phyloP scores from a whole-genome alignment of 768 basidiomycete genomes.

The Auricularia cornea region DNA sequence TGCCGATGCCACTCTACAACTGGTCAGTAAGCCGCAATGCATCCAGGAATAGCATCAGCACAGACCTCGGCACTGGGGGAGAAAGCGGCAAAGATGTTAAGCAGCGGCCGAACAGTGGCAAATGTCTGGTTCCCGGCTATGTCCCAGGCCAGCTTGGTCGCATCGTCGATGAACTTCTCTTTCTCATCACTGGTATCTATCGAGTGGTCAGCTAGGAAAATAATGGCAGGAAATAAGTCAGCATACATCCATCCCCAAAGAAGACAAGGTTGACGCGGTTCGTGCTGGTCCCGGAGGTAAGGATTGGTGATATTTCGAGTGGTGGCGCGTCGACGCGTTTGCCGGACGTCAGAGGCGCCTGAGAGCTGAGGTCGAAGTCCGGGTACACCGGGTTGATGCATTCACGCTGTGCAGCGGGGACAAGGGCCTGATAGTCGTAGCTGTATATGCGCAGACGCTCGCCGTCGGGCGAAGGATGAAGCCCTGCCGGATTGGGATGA shows the following conservation, averaged over 20 bases:
- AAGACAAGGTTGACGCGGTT: conserved; percentile 72
- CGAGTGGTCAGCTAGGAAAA: neutral
- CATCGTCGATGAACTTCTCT: conserved; percentile 58
- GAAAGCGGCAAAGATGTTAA: conserved; percentile 80
- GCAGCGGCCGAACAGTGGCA: conserved; percentile 60
- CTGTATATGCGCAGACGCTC: neutral
- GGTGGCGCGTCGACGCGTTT: conserved; percentile 24
- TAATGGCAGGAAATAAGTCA: neutral
- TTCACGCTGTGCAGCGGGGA: neutral
- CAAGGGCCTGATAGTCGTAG: neutral
- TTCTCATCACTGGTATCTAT: conserved; percentile 54
- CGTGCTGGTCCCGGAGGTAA: conserved; percentile 48
- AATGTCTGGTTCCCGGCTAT: conserved; percentile 70
- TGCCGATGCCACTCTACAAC: conserved; percentile 60
- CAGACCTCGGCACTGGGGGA: conserved; percentile 62
- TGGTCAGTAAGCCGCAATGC: neutral
- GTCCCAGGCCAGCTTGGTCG: conserved; percentile 55
- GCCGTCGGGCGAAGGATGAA: neutral
- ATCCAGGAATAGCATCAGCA: no score
- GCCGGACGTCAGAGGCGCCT: neutral
- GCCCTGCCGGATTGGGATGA: neutral
- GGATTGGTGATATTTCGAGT: conserved; percentile 48
- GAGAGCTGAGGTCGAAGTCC: neutral
- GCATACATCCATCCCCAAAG: conserved; percentile 71
- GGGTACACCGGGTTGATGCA: neutral